A percentile compares a stretch with the other conserved stretches of the same genome.
These are phyloP conservation scores for Aspergillus hancockii DNA, from an alignment of 495 filamentous ascomycete species.

Conservation along the genomic window DNA sequence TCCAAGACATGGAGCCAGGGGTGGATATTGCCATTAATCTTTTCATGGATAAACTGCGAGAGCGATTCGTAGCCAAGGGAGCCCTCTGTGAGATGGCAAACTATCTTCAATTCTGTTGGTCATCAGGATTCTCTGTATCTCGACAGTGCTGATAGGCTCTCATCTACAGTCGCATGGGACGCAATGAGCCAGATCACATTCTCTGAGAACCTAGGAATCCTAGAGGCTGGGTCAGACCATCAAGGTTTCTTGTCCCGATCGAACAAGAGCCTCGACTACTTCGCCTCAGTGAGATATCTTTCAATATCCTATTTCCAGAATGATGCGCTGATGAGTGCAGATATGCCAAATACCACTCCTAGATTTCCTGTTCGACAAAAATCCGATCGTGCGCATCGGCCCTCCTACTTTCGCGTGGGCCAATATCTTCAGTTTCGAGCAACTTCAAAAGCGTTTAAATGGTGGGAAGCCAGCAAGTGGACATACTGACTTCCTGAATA, in stretches of 20 bases:
- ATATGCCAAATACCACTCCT: conserved; percentile 27
- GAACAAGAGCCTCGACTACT: conserved; percentile 33
- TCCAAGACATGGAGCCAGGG: conserved; percentile 27
- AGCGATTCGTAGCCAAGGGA: background rate
- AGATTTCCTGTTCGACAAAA: conserved; percentile 26
- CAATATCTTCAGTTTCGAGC: conserved; percentile 23
- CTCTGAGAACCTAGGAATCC: conserved; percentile 25
- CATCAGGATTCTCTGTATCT: background rate
- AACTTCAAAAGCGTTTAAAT: conserved; percentile 22
- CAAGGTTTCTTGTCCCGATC: conserved; percentile 8
- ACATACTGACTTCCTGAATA: background rate
- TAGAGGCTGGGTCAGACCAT: conserved; percentile 1
- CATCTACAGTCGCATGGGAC: conserved; percentile 37
- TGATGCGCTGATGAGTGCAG: conserved; percentile 4
- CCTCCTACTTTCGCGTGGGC: conserved; percentile 30
- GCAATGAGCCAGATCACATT: conserved; percentile 38
- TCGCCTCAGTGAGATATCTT: conserved; percentile 28
- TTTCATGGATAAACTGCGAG: conserved; percentile 24
- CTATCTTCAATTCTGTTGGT: conserved; percentile 21
- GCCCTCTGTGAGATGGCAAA: conserved; percentile 6
- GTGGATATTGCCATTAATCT: conserved; percentile 30
- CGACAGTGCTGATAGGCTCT: background rate
- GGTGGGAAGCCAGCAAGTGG: background rate
- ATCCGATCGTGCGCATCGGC: conserved; percentile 24
- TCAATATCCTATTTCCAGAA: background rate